Conservation (phyloP, 306 rosid genomes). For the Comarum palustre region DNA sequence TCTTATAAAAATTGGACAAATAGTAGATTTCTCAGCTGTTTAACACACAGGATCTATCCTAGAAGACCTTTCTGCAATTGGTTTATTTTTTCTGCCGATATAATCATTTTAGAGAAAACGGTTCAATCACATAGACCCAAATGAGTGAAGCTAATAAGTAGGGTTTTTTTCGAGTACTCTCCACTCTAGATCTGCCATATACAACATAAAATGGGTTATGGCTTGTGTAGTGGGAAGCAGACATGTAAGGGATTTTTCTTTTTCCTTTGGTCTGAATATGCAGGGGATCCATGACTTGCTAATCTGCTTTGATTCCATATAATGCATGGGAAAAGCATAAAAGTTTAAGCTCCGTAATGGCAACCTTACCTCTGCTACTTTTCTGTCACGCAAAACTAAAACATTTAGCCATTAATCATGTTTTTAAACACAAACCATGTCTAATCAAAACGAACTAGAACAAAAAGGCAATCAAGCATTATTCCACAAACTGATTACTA, state of each 20-base stretch:
- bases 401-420: constrained; percentile 32
- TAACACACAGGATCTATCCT: neutral
- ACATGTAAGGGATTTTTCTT: neutral
- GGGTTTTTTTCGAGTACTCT: neutral
- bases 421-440: constrained; percentile 24
- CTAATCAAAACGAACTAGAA: constrained; percentile 38
- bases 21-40: too few species aligned
- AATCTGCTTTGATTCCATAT: neutral
- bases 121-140: neutral
- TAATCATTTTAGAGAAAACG: neutral
- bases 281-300: neutral
- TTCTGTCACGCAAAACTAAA: constrained; percentile 16
- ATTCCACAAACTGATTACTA: constrained; percentile 10
- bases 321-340: neutral
- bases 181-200: neutral
- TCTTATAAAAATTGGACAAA: neutral
- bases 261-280: neutral
- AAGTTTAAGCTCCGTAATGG: constrained; percentile 16
- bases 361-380: constrained; percentile 2
- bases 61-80: neutral
- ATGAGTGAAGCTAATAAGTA: neutral
- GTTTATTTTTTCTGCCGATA: neutral
- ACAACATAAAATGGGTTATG: neutral
- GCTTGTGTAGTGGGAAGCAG: neutral
- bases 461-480: constrained; percentile 24